phyloP scores from a whole-genome alignment of 306 rosid genomes.

The Quercus engelmannii region DNA sequence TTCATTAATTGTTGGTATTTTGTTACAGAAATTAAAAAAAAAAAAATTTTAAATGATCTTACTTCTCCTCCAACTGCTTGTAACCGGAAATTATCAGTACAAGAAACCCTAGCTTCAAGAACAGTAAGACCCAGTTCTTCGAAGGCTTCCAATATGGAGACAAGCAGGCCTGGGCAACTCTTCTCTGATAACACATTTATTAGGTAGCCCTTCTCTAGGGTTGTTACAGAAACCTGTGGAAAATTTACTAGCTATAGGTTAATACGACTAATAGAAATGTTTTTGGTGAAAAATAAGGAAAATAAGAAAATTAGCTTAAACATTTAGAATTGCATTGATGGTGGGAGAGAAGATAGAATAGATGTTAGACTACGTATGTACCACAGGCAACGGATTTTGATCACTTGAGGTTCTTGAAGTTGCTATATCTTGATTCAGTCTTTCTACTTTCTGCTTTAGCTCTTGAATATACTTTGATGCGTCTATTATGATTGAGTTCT shows the following conservation, averaged over 20 bases:
- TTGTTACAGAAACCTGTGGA: conserved; percentile 81
- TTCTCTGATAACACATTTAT: conserved; percentile 65
- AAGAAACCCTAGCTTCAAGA: conserved; percentile 98
- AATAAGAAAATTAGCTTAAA: background rate
- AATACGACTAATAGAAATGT: background rate
- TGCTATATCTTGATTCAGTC: conserved; percentile 63
- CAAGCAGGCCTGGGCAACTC: conserved; percentile 82
- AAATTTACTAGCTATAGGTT: background rate
- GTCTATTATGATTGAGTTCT: conserved; percentile 77
- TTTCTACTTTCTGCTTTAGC: conserved; percentile 79
- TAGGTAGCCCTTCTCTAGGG: conserved; percentile 78
- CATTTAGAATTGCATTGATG: background rate
- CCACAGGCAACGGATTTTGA: conserved; percentile 64
- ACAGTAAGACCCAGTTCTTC: conserved; percentile 86
- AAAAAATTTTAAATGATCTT: conserved; percentile 17
- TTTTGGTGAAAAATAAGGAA: background rate
- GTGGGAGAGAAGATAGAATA: background rate
- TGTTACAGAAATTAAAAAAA: background rate
- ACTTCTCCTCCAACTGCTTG: conserved; percentile 92
- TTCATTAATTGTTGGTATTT: background rate
- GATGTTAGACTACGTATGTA: conserved; percentile 7
- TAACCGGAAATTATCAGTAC: conserved; percentile 72
- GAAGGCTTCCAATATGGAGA: conserved; percentile 72
- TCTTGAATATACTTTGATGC: conserved; percentile 89
- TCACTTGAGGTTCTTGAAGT: conserved; percentile 55